Evolutionary conservation across 768 basidiomycete species (phyloP).

Genomic region (Termitomyces sp.): DNA sequence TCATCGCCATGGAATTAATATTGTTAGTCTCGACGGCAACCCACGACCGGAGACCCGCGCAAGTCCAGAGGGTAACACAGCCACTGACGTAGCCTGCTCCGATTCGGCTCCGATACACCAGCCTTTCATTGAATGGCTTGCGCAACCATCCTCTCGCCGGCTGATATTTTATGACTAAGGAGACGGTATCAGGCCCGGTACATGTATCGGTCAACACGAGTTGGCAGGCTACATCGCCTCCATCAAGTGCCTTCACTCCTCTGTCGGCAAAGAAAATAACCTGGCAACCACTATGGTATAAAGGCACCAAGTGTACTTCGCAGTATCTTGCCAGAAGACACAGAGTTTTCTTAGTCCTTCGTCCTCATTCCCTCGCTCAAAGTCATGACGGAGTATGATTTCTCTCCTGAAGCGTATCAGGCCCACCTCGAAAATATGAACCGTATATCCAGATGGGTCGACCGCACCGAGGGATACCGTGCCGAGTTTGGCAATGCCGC

Average conservation of each 20-base stretch:
- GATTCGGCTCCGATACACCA: too few relatives aligned
- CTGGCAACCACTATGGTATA: constrained; percentile 9
- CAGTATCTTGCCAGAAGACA: neutral
- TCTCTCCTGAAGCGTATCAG: constrained; percentile 18
- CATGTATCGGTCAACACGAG: neutral
- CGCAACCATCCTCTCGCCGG: too few relatives aligned
- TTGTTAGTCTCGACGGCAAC: too few relatives aligned
- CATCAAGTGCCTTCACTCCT: neutral
- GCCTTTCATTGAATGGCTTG: too few relatives aligned
- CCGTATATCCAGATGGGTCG: constrained; percentile 16
- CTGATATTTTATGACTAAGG: too few relatives aligned
- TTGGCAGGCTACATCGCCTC: constrained; percentile 2
- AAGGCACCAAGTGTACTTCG: neutral
- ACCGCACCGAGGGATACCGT: constrained; percentile 14
- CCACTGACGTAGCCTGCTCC: too few relatives aligned
- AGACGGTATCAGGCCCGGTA: too few relatives aligned
- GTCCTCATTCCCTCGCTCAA: neutral
- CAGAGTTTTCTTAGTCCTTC: neutral
- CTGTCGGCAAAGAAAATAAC: constrained; percentile 8
- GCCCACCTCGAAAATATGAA: constrained; percentile 15
- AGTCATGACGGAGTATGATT: constrained; percentile 21
- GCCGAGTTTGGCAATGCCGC: constrained; percentile 14
- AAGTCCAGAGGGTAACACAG: too few relatives aligned
- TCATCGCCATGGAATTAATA: too few relatives aligned
- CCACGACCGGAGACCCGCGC: too few relatives aligned